Evolutionary conservation across 306 rosid species (phyloP).

Genomic region (Gleditsia sinensis): DNA sequence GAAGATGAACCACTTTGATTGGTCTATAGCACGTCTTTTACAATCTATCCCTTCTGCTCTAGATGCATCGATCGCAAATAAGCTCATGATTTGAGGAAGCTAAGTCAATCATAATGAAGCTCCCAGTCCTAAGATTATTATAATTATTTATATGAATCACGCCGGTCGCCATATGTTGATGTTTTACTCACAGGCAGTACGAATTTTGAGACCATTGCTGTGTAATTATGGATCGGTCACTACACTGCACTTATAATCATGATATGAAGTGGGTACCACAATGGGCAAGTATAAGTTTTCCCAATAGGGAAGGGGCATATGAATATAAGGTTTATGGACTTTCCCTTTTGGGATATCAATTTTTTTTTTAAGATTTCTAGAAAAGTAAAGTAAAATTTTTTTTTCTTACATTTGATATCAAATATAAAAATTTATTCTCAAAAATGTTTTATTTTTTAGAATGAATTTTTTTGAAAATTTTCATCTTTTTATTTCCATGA

Average conservation of each 20-base stretch:
- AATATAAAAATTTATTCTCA: no score
- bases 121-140: neutral
- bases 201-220: conserved; percentile 8
- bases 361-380: no score
- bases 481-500: no score
- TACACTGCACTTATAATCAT: conserved; percentile 29
- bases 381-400: no score
- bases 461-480: no score
- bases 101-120: conserved; percentile 22
- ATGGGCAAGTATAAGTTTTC: conserved; percentile 40
- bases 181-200: conserved; percentile 1
- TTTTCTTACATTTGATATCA: no score
- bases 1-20: conserved; percentile 6
- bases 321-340: conserved; percentile 35
- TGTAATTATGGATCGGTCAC: no score
- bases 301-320: conserved; percentile 41
- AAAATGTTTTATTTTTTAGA: no score
- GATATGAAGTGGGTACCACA: conserved; percentile 39
- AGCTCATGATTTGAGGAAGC: conserved; percentile 40
- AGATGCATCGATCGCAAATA: neutral
- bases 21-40: neutral
- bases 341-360: conserved; percentile 58
- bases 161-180: neutral
- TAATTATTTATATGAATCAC: neutral
- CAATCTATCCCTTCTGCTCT: neutral